phyloP scores from a whole-genome alignment of 768 basidiomycete species.

The Pleurotus tuber-regium region DNA sequence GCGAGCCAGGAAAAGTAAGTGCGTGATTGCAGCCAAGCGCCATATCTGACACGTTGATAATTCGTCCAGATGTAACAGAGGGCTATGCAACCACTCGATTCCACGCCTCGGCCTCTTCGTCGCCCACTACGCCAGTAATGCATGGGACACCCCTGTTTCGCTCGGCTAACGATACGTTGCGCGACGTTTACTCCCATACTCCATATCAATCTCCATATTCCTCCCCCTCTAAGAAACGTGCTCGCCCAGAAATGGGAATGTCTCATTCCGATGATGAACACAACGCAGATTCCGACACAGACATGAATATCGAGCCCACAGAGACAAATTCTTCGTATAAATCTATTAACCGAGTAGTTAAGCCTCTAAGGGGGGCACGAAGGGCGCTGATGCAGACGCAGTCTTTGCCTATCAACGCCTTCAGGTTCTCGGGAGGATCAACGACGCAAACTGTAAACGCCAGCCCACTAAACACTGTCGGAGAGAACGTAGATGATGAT shows the following conservation, averaged over 20 bases:
- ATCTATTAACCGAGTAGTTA: slow-evolving; percentile 30
- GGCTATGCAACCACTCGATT: slow-evolving; percentile 43
- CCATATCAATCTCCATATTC: slow-evolving; percentile 10
- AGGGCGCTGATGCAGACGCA: slow-evolving; percentile 31
- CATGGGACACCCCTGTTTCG: slow-evolving; percentile 42
- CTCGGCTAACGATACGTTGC: slow-evolving; percentile 56
- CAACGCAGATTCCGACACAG: slow-evolving; percentile 26
- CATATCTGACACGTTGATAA: slow-evolving; percentile 22
- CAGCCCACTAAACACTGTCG: slow-evolving; percentile 1
- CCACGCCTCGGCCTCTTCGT: slow-evolving; percentile 26
- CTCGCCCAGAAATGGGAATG: slow-evolving; percentile 29
- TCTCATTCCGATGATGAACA: slow-evolving; percentile 22
- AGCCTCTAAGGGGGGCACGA: slow-evolving; percentile 36
- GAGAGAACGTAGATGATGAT: slow-evolving; percentile 33
- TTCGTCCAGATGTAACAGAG: slow-evolving; percentile 50
- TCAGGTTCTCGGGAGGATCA: slow-evolving; percentile 11
- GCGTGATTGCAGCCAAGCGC: slow-evolving; percentile 21
- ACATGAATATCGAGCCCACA: slow-evolving; percentile 27
- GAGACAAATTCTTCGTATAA: slow-evolving; percentile 10
- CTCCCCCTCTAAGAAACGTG: slow-evolving; percentile 32
- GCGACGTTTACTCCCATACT: slow-evolving; percentile 35
- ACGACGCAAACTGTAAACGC: slow-evolving; percentile 2
- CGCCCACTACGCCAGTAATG: slow-evolving; percentile 32
- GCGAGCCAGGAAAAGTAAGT: slow-evolving; percentile 62
- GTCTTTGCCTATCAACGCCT: slow-evolving; percentile 32